Evolutionary conservation across 2,329 filamentous ascomycete genomes (phyloP).

Genomic region (Talaromyces verruculosus): DNA sequence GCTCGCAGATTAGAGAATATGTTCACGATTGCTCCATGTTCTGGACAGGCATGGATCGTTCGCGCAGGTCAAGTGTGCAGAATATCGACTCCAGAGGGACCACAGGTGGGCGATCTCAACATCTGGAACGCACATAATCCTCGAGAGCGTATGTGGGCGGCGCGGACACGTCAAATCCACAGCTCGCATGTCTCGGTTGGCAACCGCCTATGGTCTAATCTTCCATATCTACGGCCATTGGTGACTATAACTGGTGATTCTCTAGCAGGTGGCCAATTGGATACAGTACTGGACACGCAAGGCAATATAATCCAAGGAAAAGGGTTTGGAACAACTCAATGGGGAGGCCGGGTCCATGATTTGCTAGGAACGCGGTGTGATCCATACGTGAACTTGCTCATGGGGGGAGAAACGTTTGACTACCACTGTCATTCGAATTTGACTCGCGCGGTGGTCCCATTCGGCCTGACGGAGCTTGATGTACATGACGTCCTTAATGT

Average conservation of each 20-base stretch:
- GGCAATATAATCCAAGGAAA: slow-evolving; percentile 41
- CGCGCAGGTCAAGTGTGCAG: slow-evolving; percentile 67
- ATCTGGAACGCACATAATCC: slow-evolving; percentile 77
- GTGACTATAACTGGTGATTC: slow-evolving; percentile 69
- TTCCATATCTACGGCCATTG: slow-evolving; percentile 75
- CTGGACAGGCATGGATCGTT: slow-evolving; percentile 70
- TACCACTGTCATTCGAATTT: slow-evolving; percentile 85
- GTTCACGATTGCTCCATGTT: slow-evolving; percentile 70
- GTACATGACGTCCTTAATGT: slow-evolving; percentile 85
- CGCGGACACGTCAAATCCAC: slow-evolving; percentile 75
- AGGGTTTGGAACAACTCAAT: slow-evolving; percentile 44
- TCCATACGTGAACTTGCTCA: slow-evolving; percentile 75
- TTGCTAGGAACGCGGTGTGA: slow-evolving; percentile 80
- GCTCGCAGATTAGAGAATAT: slow-evolving; percentile 39
- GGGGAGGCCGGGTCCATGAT: slow-evolving; percentile 72
- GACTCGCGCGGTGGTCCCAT: slow-evolving; percentile 67
- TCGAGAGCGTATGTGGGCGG: slow-evolving; percentile 78
- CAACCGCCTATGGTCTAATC: slow-evolving; percentile 73
- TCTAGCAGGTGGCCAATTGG: slow-evolving; percentile 48
- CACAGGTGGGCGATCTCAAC: slow-evolving; percentile 82
- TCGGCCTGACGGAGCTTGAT: slow-evolving; percentile 68
- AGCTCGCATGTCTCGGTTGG: slow-evolving; percentile 69
- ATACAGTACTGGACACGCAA: slow-evolving; percentile 38
- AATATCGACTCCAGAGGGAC: slow-evolving; percentile 72
- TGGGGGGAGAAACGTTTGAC: slow-evolving; percentile 70